These are phyloP conservation scores for Pseudoperonospora humuli DNA, from an alignment of 352 stramenopile genomes.

Conservation along the genomic window DNA sequence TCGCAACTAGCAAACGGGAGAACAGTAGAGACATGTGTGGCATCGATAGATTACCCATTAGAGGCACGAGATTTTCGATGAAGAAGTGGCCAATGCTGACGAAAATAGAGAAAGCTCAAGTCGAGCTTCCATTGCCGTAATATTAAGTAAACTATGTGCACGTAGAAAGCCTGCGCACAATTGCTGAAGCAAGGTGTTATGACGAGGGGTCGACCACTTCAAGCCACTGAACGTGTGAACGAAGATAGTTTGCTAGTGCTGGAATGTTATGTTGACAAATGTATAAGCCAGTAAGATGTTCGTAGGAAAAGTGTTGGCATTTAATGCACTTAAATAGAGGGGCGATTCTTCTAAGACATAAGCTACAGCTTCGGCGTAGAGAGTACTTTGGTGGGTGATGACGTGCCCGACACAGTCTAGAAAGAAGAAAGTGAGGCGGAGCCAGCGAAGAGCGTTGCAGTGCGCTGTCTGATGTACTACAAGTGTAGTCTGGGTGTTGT, in stretches of 20 bases:
- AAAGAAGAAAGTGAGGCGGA: constrained; percentile 6
- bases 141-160: constrained; percentile 26
- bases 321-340: constrained; percentile 28
- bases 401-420: constrained; percentile 8
- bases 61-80: no score
- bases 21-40: no score
- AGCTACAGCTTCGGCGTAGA: constrained; percentile 16
- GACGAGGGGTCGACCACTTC: constrained; percentile 22
- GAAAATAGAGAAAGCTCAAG: constrained; percentile 25
- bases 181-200: constrained; percentile 22
- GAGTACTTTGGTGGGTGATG: not conserved
- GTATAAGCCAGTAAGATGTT: constrained; percentile 4
- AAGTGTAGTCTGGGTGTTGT: constrained; percentile 22
- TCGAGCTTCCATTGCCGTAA: constrained; percentile 23
- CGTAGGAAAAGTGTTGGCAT: constrained; percentile 19
- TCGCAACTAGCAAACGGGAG: no score
- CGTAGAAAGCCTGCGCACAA: constrained; percentile 22
- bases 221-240: constrained; percentile 28
- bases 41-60: no score
- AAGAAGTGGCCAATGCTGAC: no score
- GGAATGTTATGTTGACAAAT: constrained; percentile 7
- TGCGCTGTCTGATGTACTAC: constrained; percentile 3
- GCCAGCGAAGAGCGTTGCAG: constrained; percentile 1
- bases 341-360: constrained; percentile 14
- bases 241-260: not conserved